Base-by-base conservation (phyloP, 345 rosid species). In the Eucalyptus pumila region DNA sequence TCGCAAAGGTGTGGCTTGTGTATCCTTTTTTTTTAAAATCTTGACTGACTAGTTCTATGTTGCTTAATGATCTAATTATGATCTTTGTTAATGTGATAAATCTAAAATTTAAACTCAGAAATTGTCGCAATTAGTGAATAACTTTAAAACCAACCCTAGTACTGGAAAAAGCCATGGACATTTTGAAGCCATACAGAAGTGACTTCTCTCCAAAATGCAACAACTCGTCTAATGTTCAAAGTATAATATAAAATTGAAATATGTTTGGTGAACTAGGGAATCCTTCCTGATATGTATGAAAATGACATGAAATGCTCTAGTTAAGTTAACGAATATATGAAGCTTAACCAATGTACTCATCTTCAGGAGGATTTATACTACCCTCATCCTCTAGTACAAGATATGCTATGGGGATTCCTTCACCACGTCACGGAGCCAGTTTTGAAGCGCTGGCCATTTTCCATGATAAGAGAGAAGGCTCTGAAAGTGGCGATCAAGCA, bases 391-490 rank as follows among this genome's bases (percentile, higher is more conserved):
- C 47, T 92, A 11, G 67, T 92, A 50, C 95, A 94, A 92, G 94
- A 95, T 60, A 42, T 95, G 87, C 37, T 93, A 24, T 95, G 95
- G 95, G 96, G 91, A 23, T 85, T 92, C 88, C 92, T 94, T 89
- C 56, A 96, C 89, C 65, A 91, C 47, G 48, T 92, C 24, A 93
- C 69, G 7, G 96, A 95, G 90, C 94, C 96, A 4, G 6, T 95
- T 17, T 88, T 94, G 45, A 90, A 90, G 4, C 45, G 85, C 3
- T 95, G 97, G 97, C 97, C 99, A 10, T 93, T 96, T 88, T 91
- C 95, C 86, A 94, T 86, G 89, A 44, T 92, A 27, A 92, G 99
- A 88, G 92, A 95, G 21, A 94, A 92, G 88, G 96, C 97, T 30
- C 86, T 94, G 32, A 72, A 90, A 67, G 87, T 86, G 6, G 92